Percentiles rank a stretch among this genome's conserved stretches.
Evolutionary conservation across 768 basidiomycete genomes (phyloP).

Genomic region (Mycena filopes): DNA sequence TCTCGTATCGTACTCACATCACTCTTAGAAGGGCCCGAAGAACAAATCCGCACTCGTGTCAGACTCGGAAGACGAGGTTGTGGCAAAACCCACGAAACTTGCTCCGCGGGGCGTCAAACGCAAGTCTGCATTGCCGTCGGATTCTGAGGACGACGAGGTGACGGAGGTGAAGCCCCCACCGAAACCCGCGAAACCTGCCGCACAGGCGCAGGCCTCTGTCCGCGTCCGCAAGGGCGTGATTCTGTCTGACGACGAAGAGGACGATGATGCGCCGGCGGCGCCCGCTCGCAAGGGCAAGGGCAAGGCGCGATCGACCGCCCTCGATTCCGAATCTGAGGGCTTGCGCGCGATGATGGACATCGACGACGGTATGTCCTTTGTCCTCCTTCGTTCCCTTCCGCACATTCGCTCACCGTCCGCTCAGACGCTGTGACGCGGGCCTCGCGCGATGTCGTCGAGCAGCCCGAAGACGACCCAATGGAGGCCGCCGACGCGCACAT

Average conservation of each 20-base stretch:
- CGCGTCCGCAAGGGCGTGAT: slow-evolving; percentile 60
- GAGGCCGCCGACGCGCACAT: slow-evolving; percentile 49
- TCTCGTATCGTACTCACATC: background rate
- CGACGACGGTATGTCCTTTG: slow-evolving; percentile 65
- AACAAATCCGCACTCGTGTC: slow-evolving; percentile 56
- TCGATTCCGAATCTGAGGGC: slow-evolving; percentile 48
- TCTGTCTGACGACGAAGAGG: slow-evolving; percentile 71
- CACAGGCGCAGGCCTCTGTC: slow-evolving; percentile 27
- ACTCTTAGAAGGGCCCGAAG: slow-evolving; percentile 40
- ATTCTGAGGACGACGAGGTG: slow-evolving; percentile 47
- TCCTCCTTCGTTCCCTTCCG: background rate
- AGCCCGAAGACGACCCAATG: slow-evolving; percentile 37
- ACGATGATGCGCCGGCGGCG: slow-evolving; percentile 47
- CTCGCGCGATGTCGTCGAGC: slow-evolving; percentile 35
- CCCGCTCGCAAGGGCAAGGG: slow-evolving; percentile 46
- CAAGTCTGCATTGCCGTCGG: slow-evolving; percentile 53
- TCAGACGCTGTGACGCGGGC: slow-evolving; percentile 47
- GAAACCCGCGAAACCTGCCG: slow-evolving; percentile 14
- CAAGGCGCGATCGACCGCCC: slow-evolving; percentile 34
- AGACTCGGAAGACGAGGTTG: slow-evolving; percentile 46
- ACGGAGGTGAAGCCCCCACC: slow-evolving; percentile 33
- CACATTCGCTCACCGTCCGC: background rate
- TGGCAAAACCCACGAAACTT: slow-evolving; percentile 7
- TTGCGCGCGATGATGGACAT: slow-evolving; percentile 78
- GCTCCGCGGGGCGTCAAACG: slow-evolving; percentile 47